phyloP scores from a whole-genome alignment of 192 early-diverging fungal genomes.

The Dissophora globulifera region DNA sequence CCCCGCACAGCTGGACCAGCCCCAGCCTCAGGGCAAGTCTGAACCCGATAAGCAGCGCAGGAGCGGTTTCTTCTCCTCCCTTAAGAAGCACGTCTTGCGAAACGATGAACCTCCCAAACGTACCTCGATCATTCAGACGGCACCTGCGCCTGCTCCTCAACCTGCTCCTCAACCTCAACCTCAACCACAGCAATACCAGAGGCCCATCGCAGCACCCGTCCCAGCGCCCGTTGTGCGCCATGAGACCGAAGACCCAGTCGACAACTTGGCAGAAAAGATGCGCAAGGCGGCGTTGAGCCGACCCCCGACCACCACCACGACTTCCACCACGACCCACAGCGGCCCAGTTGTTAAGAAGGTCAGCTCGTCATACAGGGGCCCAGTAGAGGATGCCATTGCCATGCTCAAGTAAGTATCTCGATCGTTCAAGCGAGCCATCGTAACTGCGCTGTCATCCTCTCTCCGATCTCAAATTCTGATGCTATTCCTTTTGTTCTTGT shows the following conservation, averaged over 20 bases:
- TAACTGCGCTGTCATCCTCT: neutral
- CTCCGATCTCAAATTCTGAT: slow-evolving; percentile 18
- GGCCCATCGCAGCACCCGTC: neutral
- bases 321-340: slow-evolving; percentile 10
- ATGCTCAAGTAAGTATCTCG: slow-evolving; percentile 35
- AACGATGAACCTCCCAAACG: slow-evolving; percentile 15
- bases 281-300: slow-evolving; percentile 17
- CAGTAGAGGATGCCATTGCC: slow-evolving; percentile 31
- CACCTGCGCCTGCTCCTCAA: neutral
- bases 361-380: slow-evolving; percentile 2
- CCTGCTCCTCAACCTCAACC: neutral
- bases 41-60: slow-evolving; percentile 28
- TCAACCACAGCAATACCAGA: slow-evolving; percentile 17
- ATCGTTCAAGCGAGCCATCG: neutral
- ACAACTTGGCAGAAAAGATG: slow-evolving; percentile 43
- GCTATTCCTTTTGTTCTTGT: neutral
- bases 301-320: slow-evolving; percentile 6
- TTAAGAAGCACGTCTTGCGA: slow-evolving; percentile 29
- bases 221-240: slow-evolving; percentile 17
- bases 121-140: slow-evolving; percentile 2
- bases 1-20: slow-evolving; percentile 18
- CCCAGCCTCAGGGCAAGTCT: slow-evolving; percentile 18
- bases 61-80: slow-evolving; percentile 20
- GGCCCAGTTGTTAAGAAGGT: slow-evolving; percentile 10
- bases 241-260: slow-evolving; percentile 19